Percentiles rank a stretch among this genome's conserved stretches.
phyloP scores from a whole-genome alignment of 1,284 basidiomycete species.

The Ceratobasidium sp. region DNA sequence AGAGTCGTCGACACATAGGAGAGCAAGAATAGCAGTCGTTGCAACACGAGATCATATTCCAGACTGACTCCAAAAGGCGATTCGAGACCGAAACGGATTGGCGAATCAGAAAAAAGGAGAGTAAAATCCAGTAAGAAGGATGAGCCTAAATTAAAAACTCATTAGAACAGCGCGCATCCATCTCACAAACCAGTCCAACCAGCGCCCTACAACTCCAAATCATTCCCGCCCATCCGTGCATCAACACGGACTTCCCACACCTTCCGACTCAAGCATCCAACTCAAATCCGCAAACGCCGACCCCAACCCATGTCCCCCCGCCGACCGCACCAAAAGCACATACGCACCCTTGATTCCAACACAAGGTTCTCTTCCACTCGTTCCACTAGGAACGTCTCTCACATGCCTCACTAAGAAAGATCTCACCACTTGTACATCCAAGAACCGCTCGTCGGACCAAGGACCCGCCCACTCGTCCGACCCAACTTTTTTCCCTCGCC shows the following conservation, averaged over 20 bases:
- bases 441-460: background rate
- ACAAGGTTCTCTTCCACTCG: background rate
- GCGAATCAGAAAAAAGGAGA: too few relatives aligned
- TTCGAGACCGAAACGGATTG: too few relatives aligned
- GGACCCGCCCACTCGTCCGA: constrained; percentile 17
- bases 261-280: background rate
- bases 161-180: too few relatives aligned
- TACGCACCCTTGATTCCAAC: constrained; percentile 13
- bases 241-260: background rate
- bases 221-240: background rate
- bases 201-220: background rate
- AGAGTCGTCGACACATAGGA: too few relatives aligned
- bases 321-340: constrained; percentile 1
- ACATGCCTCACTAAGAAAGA: background rate
- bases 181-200: constrained; percentile 3
- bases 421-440: background rate
- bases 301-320: background rate
- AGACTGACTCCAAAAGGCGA: too few relatives aligned
- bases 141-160: too few relatives aligned
- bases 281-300: constrained; percentile 12
- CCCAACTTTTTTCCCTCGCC: constrained; percentile 7
- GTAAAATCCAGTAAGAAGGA: too few relatives aligned
- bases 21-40: too few relatives aligned
- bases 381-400: background rate
- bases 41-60: too few relatives aligned